These are phyloP conservation scores for Microsporum canis DNA, from an alignment of 2,329 filamentous ascomycete genomes.

Conservation along the genomic window DNA sequence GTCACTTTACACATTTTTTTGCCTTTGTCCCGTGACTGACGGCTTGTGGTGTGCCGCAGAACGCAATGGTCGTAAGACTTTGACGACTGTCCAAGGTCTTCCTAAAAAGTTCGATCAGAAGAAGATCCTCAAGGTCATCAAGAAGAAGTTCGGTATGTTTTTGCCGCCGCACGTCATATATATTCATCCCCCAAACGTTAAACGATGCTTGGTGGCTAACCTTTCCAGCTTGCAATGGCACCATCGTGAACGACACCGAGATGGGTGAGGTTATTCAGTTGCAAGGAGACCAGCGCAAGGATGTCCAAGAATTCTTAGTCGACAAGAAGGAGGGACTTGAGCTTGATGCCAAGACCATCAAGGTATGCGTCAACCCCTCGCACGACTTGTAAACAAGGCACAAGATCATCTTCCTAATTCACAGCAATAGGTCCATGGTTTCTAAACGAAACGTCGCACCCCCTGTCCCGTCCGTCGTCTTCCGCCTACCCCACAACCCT, in stretches of 20 bases:
- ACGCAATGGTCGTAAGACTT: conserved; percentile 99
- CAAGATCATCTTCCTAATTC: conserved; percentile 1
- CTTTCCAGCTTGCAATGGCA: conserved; percentile 84
- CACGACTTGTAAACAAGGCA: not conserved
- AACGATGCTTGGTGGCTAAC: not conserved
- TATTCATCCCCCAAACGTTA: too few species aligned
- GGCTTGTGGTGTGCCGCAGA: conserved; percentile 45
- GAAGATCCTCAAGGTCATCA: conserved; percentile 99
- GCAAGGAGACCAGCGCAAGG: conserved; percentile 97
- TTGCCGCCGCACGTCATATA: not conserved
- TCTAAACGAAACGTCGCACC: conserved; percentile 36
- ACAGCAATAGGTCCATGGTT: conserved; percentile 38
- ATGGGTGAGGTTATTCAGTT: conserved; percentile 99
- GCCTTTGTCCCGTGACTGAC: conserved; percentile 1
- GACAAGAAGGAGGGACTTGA: conserved; percentile 86
- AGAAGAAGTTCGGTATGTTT: conserved; percentile 87
- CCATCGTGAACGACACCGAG: conserved; percentile 87
- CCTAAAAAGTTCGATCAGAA: conserved; percentile 99
- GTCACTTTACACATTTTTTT: not conserved
- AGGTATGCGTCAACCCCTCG: conserved; percentile 45
- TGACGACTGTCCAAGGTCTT: conserved; percentile 98
- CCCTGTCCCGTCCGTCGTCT: conserved; percentile 33
- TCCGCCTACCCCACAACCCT: conserved; percentile 13
- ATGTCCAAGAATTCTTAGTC: conserved; percentile 93
- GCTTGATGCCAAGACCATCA: conserved; percentile 93